Percentiles rank a stretch among this genome's conserved stretches.
These are phyloP conservation scores for Neonectria ditissima DNA, from an alignment of 2,329 filamentous ascomycete genomes.

Conservation along the genomic window DNA sequence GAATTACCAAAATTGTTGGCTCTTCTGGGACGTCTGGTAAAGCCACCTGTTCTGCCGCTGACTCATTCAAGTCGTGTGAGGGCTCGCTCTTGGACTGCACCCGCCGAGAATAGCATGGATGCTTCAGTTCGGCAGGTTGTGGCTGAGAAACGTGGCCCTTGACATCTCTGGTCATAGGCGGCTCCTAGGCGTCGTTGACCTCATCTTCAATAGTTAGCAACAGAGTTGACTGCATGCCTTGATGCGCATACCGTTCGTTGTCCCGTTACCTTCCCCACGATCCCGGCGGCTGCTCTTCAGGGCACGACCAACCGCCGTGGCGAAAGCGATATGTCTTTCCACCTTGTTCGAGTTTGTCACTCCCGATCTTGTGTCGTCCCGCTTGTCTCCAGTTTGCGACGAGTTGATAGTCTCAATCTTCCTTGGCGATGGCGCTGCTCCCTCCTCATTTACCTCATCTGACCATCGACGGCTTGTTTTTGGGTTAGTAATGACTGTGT, in stretches of 20 bases:
- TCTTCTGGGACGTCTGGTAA: slow-evolving; percentile 18
- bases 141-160: slow-evolving; percentile 33
- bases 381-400: neutral
- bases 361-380: neutral
- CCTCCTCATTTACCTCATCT: slow-evolving; percentile 45
- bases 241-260: slow-evolving; percentile 32
- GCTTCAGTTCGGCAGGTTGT: slow-evolving; percentile 43
- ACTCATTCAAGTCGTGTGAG: slow-evolving; percentile 41
- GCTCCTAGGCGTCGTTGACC: slow-evolving; percentile 34
- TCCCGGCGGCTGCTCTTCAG: slow-evolving; percentile 29
- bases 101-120: slow-evolving; percentile 57
- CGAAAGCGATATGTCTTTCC: slow-evolving; percentile 37
- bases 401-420: slow-evolving; percentile 5
- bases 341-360: slow-evolving; percentile 16
- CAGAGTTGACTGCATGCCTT: neutral
- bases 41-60: slow-evolving; percentile 18
- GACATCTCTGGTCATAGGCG: slow-evolving; percentile 32
- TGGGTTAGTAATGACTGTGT: slow-evolving; percentile 21
- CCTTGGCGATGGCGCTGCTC: slow-evolving; percentile 2
- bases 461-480: slow-evolving; percentile 44
- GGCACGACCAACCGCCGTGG: slow-evolving; percentile 35
- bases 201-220: slow-evolving; percentile 34
- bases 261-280: slow-evolving; percentile 1
- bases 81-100: slow-evolving; percentile 63
- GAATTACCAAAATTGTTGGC: slow-evolving; percentile 28